Percentiles rank a stretch among this genome's conserved stretches.
These are phyloP conservation scores for Pisolithus sp. DNA, from an alignment of 768 basidiomycete species.

Conservation along the genomic window DNA sequence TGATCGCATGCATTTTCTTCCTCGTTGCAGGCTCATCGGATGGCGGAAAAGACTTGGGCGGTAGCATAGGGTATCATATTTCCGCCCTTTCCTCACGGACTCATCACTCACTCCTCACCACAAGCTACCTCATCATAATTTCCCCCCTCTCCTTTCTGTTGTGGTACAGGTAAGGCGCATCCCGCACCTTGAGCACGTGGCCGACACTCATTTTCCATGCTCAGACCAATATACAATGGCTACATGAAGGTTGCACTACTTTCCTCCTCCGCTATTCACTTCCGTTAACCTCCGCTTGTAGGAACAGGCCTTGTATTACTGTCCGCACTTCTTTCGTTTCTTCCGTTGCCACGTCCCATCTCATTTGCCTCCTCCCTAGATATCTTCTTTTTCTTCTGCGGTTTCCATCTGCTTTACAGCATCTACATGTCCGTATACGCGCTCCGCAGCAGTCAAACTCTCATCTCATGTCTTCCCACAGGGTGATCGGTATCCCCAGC, in stretches of 20 bases:
- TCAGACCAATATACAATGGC: conserved; percentile 91
- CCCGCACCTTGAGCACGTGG: conserved; percentile 2
- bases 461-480: conserved; percentile 26
- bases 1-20: conserved; percentile 84
- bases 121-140: conserved; percentile 77
- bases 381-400: conserved; percentile 93
- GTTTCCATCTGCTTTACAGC: conserved; percentile 90
- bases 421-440: conserved; percentile 70
- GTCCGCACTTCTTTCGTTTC: conserved; percentile 40
- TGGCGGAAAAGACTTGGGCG: conserved; percentile 75
- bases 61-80: conserved; percentile 61
- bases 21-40: conserved; percentile 70
- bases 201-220: conserved; percentile 6
- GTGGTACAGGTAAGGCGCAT: conserved; percentile 78
- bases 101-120: conserved; percentile 5
- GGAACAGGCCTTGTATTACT: conserved; percentile 94
- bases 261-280: conserved; percentile 12
- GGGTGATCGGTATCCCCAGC: conserved; percentile 92
- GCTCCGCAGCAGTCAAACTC: conserved; percentile 18
- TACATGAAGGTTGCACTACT: conserved; percentile 74
- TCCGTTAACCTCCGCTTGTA: conserved; percentile 29
- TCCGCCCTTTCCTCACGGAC: conserved; percentile 13
- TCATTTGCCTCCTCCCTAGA: conserved; percentile 42
- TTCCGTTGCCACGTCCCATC: conserved; percentile 10
- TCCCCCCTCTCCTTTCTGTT: conserved; percentile 75